Evolutionary conservation across 2,329 filamentous ascomycete genomes (phyloP), one percentile per base, ranked within the genome.

Genomic region (Colletotrichum endophyticum): DNA sequence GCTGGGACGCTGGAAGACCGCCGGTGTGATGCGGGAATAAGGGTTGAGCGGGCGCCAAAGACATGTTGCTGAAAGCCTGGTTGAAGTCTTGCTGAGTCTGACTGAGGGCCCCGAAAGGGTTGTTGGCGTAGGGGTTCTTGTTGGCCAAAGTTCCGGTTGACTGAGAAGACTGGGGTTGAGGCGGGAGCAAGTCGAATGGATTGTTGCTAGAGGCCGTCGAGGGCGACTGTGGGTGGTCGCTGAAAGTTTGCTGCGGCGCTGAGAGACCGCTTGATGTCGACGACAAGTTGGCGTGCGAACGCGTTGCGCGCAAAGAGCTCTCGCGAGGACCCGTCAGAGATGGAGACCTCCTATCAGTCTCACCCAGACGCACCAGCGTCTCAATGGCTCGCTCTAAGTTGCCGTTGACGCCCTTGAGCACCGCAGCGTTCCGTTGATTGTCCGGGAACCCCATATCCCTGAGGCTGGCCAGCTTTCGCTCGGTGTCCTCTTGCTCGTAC

Each of bases 401-500:
- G 6, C 96, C 96, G 81, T 94, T 93, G 34, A 98, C 90, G 5
- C 94, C 94, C 82, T 96, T 96, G 22, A 99, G 87, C 30, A 98
- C 92, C 69, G 94, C 92, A 6, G 92, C 89, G 81, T 98, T 99
- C 75, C 94, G 92, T 80, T 94, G 95, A 57, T 94, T 92, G 82
- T 99, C 96, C 6, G 87, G 88, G 81, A 99, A 99, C 0, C 97
- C 97, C 96, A 99, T 98, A 73, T 98, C 96, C 72, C 93, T 91
- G 73, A 99, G 86, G 69, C 92, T 93, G 5, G 89, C 88, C 83
- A 99, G 85, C 84, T 99, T 99, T 66, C 90, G 89, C 59, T 98
- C 95, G 71, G 93, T 89, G 74, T 93, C 92, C 79, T 94, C 89
- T 63, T 83, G 79, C 68, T 89, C 88, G 62, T 87, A 85, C 53